phyloP scores from a whole-genome alignment of 169 alveolate genomes.

The Miamiensis avidus region DNA sequence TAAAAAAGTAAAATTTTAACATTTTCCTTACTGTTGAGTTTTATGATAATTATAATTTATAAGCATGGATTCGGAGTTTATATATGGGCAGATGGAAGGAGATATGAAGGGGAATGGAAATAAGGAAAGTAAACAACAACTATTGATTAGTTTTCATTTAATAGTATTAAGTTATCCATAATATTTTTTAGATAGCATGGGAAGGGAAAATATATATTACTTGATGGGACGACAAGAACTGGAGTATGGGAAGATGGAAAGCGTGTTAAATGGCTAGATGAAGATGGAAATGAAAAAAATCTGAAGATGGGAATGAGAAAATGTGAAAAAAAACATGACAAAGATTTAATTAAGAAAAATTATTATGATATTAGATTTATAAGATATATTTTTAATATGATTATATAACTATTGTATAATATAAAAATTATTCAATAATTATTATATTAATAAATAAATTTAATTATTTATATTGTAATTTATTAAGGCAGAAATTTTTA shows the following conservation, averaged over 20 bases:
- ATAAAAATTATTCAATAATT: no score
- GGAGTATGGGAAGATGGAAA: conserved; percentile 54
- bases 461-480: no score
- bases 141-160: background rate
- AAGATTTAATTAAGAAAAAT: no score
- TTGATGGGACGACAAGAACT: conserved; percentile 33
- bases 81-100: conserved; percentile 79
- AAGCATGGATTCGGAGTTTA: conserved; percentile 76
- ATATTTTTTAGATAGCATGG: background rate
- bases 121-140: conserved; percentile 18
- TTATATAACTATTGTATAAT: no score
- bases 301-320: background rate
- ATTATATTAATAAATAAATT: no score
- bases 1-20: conserved; percentile 23
- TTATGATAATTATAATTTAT: no score
- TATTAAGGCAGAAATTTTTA: no score
- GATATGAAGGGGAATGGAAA: conserved; percentile 42
- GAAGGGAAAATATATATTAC: conserved; percentile 6
- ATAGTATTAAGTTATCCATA: background rate
- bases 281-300: background rate
- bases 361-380: no score
- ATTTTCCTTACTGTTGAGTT: no score
- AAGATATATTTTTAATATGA: no score
- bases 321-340: background rate
- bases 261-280: conserved; percentile 1